phyloP scores from a whole-genome alignment of 2,329 filamentous ascomycete genomes.

The Tolypocladium tropicale region DNA sequence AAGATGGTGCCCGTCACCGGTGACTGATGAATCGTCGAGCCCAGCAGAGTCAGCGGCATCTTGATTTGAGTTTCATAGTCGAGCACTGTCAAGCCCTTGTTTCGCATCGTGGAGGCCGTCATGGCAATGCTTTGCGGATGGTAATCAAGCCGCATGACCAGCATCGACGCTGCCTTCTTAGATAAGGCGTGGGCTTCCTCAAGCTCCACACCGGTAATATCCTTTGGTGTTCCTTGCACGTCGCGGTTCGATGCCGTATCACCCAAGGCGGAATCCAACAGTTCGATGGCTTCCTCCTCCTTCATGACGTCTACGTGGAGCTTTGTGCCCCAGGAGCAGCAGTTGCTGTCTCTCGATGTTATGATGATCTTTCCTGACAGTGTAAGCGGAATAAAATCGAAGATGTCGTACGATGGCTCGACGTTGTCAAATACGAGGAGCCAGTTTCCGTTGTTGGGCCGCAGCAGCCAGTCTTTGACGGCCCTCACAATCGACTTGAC shows the following conservation, averaged over 20 bases:
- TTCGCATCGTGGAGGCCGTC: constrained; percentile 11
- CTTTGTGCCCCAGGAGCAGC: constrained; percentile 12
- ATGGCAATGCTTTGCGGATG: constrained; percentile 11
- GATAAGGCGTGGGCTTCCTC: neutral
- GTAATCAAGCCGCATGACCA: constrained; percentile 9
- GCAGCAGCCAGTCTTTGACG: constrained; percentile 16
- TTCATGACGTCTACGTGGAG: constrained; percentile 11
- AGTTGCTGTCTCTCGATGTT: constrained; percentile 11
- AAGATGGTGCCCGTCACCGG: constrained; percentile 11
- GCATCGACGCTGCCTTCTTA: constrained; percentile 8
- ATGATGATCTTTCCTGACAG: constrained; percentile 14
- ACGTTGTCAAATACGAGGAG: constrained; percentile 15
- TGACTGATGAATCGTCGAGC: constrained; percentile 13
- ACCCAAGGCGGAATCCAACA: constrained; percentile 7
- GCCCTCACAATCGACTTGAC: constrained; percentile 13
- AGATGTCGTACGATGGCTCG: constrained; percentile 12
- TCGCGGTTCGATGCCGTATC: neutral
- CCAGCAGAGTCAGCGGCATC: constrained; percentile 5
- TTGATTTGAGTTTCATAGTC: constrained; percentile 8
- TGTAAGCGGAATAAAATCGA: constrained; percentile 14
- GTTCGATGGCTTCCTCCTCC: constrained; percentile 8
- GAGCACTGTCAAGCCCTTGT: constrained; percentile 7
- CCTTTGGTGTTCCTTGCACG: constrained; percentile 6
- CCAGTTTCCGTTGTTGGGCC: constrained; percentile 13
- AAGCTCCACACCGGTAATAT: neutral